A percentile compares a stretch with the other conserved stretches of the same genome.
phyloP scores from a whole-genome alignment of 345 rosid genomes.

The Sisymbrium irio region DNA sequence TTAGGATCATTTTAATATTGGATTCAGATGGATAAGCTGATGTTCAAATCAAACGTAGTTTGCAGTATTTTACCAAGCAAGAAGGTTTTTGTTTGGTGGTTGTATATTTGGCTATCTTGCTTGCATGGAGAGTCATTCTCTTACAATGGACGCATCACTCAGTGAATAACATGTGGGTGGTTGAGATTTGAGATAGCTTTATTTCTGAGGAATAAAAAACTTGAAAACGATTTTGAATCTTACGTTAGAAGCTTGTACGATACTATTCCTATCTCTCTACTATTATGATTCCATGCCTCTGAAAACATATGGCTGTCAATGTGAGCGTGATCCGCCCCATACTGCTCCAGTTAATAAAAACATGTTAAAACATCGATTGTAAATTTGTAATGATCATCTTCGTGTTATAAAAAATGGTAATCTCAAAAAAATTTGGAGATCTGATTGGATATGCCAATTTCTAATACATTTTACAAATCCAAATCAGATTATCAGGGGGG shows the following conservation, averaged over 20 bases:
- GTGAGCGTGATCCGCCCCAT: neutral
- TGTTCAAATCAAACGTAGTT: no score
- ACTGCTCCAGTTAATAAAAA: neutral
- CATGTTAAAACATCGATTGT: neutral
- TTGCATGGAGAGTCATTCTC: constrained; percentile 18
- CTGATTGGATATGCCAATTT: no score
- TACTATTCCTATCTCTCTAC: no score
- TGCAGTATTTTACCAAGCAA: no score
- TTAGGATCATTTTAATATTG: no score
- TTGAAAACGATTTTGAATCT: neutral
- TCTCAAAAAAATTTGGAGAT: no score
- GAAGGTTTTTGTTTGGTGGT: neutral
- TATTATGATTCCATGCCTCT: no score
- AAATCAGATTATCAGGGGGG: neutral
- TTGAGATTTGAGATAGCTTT: neutral
- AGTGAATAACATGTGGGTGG: constrained; percentile 5
- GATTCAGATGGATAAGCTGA: no score
- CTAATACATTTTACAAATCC: no score
- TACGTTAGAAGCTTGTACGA: no score
- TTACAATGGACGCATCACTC: constrained; percentile 16
- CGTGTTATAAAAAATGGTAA: no score
- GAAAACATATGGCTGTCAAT: no score
- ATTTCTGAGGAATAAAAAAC: neutral
- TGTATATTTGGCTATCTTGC: constrained; percentile 15
- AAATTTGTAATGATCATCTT: neutral